Conservation (phyloP, 2,329 filamentous ascomycete genomes). For the Exophiala spinifera region DNA sequence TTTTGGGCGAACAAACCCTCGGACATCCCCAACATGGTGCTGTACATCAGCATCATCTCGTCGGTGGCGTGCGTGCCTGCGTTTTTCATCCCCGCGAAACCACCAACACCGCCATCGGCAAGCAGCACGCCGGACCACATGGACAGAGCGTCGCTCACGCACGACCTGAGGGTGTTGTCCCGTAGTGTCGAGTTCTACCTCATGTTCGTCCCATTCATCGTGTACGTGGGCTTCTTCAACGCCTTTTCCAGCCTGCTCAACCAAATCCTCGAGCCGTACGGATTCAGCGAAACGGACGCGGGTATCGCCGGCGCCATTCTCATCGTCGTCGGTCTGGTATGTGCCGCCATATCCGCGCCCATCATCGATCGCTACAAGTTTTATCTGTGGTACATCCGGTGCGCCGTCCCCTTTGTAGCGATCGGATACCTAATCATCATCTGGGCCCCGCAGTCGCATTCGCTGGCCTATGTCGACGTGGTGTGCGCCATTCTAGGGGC, state of each 20-base stretch:
- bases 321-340: conserved; percentile 80
- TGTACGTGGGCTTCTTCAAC: conserved; percentile 94
- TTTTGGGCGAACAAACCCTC: conserved; percentile 63
- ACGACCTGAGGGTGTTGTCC: conserved; percentile 55
- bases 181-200: conserved; percentile 72
- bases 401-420: conserved; percentile 71
- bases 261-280: conserved; percentile 84
- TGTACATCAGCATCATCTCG: conserved; percentile 80
- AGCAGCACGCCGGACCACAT: conserved; percentile 48
- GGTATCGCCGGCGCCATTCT: conserved; percentile 87
- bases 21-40: conserved; percentile 75
- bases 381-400: conserved; percentile 70
- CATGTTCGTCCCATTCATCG: conserved; percentile 71
- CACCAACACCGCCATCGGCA: conserved; percentile 73
- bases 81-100: conserved; percentile 73
- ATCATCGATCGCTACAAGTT: conserved; percentile 81
- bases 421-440: conserved; percentile 72
- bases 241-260: conserved; percentile 81
- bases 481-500: conserved; percentile 76
- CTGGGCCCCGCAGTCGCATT: conserved; percentile 68
- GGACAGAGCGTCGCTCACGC: conserved; percentile 44
- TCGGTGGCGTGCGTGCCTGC: conserved; percentile 68
- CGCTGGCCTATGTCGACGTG: conserved; percentile 60
- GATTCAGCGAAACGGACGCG: conserved; percentile 76
- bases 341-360: conserved; percentile 72